These are phyloP conservation scores for Medicago truncatula DNA, from an alignment of 306 rosid species.

Conservation along the genomic window DNA sequence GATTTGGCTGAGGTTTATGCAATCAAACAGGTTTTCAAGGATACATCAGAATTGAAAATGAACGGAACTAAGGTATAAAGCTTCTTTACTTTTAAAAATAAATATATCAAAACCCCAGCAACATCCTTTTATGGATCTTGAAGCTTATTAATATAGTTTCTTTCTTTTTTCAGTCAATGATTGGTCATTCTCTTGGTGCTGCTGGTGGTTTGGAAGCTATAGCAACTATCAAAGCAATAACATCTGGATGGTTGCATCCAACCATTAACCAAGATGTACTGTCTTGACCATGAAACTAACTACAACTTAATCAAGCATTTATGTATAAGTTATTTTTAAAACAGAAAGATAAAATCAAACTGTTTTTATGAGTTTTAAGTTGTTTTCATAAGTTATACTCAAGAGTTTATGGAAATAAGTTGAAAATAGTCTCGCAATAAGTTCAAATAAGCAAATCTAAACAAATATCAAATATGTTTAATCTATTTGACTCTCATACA, in stretches of 20 bases:
- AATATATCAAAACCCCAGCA: background rate
- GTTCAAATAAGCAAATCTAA: background rate
- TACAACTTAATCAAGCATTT: too few species aligned
- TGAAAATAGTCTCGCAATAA: background rate
- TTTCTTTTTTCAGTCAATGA: slow-evolving; percentile 62
- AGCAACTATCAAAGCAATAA: slow-evolving; percentile 76
- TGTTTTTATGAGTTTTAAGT: too few species aligned
- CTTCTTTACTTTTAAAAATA: background rate
- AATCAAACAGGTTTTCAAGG: slow-evolving; percentile 66
- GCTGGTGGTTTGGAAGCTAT: too few species aligned
- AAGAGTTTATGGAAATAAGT: background rate
- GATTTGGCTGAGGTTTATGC: slow-evolving; percentile 80
- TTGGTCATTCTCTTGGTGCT: slow-evolving; percentile 81
- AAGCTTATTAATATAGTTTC: too few species aligned
- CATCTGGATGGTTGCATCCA: slow-evolving; percentile 78
- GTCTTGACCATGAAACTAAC: background rate
- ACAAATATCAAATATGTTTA: background rate
- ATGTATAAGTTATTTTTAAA: too few species aligned
- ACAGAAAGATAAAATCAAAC: too few species aligned
- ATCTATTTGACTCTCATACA: background rate
- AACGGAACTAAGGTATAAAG: slow-evolving; percentile 70
- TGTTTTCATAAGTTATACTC: too few species aligned
- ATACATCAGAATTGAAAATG: slow-evolving; percentile 69
- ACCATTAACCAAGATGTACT: slow-evolving; percentile 72
- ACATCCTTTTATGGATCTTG: too few species aligned